Conservation (phyloP, 192 early-diverging fungal genomes). For the Coemansia sp. region DNA sequence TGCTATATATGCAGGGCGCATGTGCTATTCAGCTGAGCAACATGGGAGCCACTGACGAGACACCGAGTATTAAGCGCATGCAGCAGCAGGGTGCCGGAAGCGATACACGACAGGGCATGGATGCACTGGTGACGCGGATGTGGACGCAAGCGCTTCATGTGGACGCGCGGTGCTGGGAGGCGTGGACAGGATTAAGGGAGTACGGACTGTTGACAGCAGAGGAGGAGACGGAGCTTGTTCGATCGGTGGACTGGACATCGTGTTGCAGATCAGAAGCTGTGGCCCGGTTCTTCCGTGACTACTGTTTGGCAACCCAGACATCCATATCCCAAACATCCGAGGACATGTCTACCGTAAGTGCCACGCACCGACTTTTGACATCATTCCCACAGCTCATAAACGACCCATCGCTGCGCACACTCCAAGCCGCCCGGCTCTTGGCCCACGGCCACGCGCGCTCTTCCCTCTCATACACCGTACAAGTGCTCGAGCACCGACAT, state of each 20-base stretch:
- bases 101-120: slow-evolving; percentile 25
- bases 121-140: slow-evolving; percentile 27
- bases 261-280: slow-evolving; percentile 25
- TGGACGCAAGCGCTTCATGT: slow-evolving; percentile 28
- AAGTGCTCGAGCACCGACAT: slow-evolving; percentile 35
- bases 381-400: slow-evolving; percentile 16
- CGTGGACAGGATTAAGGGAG: slow-evolving; percentile 50
- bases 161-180: slow-evolving; percentile 55
- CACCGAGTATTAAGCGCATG: slow-evolving; percentile 40
- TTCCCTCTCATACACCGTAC: slow-evolving; percentile 30
- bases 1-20: slow-evolving; percentile 55
- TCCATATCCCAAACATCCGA: slow-evolving; percentile 14
- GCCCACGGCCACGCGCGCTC: slow-evolving; percentile 28
- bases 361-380: slow-evolving; percentile 15
- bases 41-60: slow-evolving; percentile 35
- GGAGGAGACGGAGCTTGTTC: slow-evolving; percentile 32
- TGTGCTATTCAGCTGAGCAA: slow-evolving; percentile 48
- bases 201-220: slow-evolving; percentile 39
- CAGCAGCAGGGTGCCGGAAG: slow-evolving; percentile 5
- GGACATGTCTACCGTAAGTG: not conserved
- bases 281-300: slow-evolving; percentile 38
- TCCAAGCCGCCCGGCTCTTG: slow-evolving; percentile 48
- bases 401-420: slow-evolving; percentile 43
- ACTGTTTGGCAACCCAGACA: slow-evolving; percentile 46
- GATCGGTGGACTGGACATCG: slow-evolving; percentile 28